A percentile compares a stretch with the other conserved stretches of the same genome.
These are phyloP conservation scores for Coprinopsis marcescibilis DNA, from an alignment of 768 basidiomycete species.

Conservation along the genomic window DNA sequence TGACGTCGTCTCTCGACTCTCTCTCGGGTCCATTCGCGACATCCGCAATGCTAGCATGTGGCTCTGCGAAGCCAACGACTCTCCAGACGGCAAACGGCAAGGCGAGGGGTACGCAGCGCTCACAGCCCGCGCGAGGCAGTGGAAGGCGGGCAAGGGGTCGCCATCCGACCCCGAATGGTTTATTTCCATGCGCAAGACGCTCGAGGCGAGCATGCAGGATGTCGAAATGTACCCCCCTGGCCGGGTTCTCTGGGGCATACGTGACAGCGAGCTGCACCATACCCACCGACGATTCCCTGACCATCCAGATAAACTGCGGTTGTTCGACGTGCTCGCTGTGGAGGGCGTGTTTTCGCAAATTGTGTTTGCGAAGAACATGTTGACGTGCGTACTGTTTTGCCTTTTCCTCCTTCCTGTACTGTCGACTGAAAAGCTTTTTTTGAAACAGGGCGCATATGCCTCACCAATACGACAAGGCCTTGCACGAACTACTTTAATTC, in stretches of 20 bases:
- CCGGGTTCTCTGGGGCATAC: constrained; percentile 72
- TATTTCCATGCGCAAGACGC: constrained; percentile 72
- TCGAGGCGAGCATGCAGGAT: constrained; percentile 80
- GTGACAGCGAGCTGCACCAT: constrained; percentile 64
- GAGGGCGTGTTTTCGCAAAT: constrained; percentile 77
- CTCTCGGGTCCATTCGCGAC: constrained; percentile 72
- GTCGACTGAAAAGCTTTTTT: constrained; percentile 6
- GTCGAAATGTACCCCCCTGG: constrained; percentile 72
- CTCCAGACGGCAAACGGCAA: constrained; percentile 24
- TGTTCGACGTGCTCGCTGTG: constrained; percentile 75
- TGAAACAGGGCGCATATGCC: constrained; percentile 76
- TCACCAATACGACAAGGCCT: constrained; percentile 70
- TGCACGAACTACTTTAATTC: constrained; percentile 59
- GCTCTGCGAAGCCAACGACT: constrained; percentile 67
- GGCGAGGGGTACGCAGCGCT: constrained; percentile 51
- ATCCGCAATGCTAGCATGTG: constrained; percentile 69
- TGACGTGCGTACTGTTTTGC: constrained; percentile 47
- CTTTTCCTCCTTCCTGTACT: neutral
- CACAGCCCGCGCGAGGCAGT: constrained; percentile 44
- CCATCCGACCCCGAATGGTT: constrained; percentile 63
- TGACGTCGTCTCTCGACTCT: constrained; percentile 74
- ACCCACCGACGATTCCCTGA: constrained; percentile 36
- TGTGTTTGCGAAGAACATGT: constrained; percentile 78
- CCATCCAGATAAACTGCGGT: constrained; percentile 44
- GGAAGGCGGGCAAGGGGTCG: constrained; percentile 52